Base-by-base conservation (phyloP, 2,329 filamentous ascomycete genomes). In the Colletotrichum tamarilloi region DNA sequence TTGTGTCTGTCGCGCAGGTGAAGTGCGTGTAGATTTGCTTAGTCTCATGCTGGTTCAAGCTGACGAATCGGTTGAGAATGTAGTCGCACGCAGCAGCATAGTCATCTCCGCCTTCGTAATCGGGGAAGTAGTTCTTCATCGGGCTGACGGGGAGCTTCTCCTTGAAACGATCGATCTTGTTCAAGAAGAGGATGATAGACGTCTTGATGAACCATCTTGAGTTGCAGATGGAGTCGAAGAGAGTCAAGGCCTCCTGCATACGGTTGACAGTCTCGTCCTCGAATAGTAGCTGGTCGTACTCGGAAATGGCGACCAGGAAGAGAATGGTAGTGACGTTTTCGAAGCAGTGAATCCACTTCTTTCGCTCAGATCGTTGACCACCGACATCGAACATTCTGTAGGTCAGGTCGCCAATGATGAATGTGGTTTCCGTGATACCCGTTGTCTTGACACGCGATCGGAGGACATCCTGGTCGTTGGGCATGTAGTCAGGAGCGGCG, bases 1-100 rank as follows among this genome's bases (percentile, higher is more conserved):
- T 98, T 38, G 97, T 99, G 82, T 99, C 97, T 62, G 97, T 99
- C 74, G 97, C 97, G 83, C 97, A 98, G 63, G 97, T 99, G 86
- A 99, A 99, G 85, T 98, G 97, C 73, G 97, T 99, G 89, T 99
- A 99, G 84, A 99, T 98, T 85, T 99, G 97, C 89, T 99, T 99
- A 68, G 95, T 98, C 88, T 98, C 97, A 83, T 98, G 96, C 86
- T 98, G 97, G 87, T 99, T 99, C 82, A 99, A 88, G 82, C 94
- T 97, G 80, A 98, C 97, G 85, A 99, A 99, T 82, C 97, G 92
- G 90, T 98, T 98, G 75, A 99, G 91, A 80, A 99, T 98, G 87
- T 99, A 99, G 84, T 99, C 96, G 87, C 97, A 99, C 49, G 97
- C 97, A 64, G 95, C 93, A 53, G 93, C 92, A 81, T 99, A 99